Base-by-base conservation (phyloP, 176 grass and related monocot species). In the Triticum timopheevii region DNA sequence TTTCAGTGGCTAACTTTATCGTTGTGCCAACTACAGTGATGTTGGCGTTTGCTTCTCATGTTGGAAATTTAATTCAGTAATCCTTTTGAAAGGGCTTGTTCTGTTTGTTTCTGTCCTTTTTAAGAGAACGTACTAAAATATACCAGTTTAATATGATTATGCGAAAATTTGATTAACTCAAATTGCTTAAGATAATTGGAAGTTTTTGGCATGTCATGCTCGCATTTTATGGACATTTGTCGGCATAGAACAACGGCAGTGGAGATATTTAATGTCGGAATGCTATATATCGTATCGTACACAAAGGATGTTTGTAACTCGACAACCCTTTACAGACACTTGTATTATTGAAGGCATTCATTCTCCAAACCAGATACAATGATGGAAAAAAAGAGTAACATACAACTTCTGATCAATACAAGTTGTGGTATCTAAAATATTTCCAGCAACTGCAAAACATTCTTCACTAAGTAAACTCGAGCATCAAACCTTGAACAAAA, bases 381-480 rank as follows among this genome's bases (percentile, higher is more conserved):
- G 22, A 4, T 71, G 36, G 62, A 13, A 62, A 47, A 13, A 3
- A 34, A 30, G 64, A 27, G 20, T n/a, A 45, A 47, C 13, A 74
- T 15, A 24, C 61, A 67, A 82, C 25, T 31, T 31, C 13, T 17
- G 78, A 87, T 13, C 31, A 75, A 33, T 74, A 80, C 34, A 87
- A 61, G n/a, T 42, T 61, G 13, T 69, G 76, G 30, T 59, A 59
- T 68, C 76, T 50, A 28, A 69, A 80, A 61, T 76, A 8, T 49
- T 81, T 69, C 38, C 52, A 30, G 34, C 45, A 85, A 75, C 59
- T 35, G 5, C n/a, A 80, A 66, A 36, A 34, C 13, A 31, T 25
- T 13, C 49, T 87, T 70, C 24, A 80, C 31, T 80, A 90, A 73
- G 47, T 31, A 66, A 84, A 59, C 73, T 12, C 25, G 87, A 84